Base-by-base conservation (phyloP, 495 filamentous ascomycete species). In the Endocarpon pusillum region DNA sequence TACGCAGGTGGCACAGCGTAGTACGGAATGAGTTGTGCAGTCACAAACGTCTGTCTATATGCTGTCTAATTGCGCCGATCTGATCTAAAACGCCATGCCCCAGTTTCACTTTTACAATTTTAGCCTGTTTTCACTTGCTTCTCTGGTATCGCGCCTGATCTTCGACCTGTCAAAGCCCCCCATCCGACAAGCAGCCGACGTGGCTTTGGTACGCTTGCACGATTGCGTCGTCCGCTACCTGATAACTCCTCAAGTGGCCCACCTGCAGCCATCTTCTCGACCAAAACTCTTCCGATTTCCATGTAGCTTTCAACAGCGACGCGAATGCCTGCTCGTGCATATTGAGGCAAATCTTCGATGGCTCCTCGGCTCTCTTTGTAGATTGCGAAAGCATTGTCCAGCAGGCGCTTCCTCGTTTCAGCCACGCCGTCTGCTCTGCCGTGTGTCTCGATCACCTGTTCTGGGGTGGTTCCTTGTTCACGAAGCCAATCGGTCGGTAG, bases 281-380 rank as follows among this genome's bases (percentile, higher is more conserved):
- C n/a, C n/a, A 31, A 17, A 14, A 31, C 28, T 7, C 28, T n/a
- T 7, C 73, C 76, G 48, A 80, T 81, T 44, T 77, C 73, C 65
- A 81, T 73, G 38, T 81, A 81, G 40, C 70, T 76, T 52, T 80
- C 73, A 0, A 80, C 69, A 3, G 73, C 75, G 6, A 77, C 72
- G 19, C 67, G 55, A 48, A 79, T 62, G 2, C 74, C 70, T 3
- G 62, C 67, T 35, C 67, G 55, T 3, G 64, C 66, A 34, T 67
- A 63, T 0, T 19, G 8, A 3, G 76, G 75, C 8, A 81, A 46
- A 39, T 61, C 37, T 28, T 69, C 57, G 45, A 81, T 74, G 1
- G 62, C 59, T 1, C 26, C 43, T 33, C 59, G 49, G 3, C 66
- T 60, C 14, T 48, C 51, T 3, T 51, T 39, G 42, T 80, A 75